Base-by-base conservation (phyloP, 352 stramenopile genomes). In the Phytophthora litchii region DNA sequence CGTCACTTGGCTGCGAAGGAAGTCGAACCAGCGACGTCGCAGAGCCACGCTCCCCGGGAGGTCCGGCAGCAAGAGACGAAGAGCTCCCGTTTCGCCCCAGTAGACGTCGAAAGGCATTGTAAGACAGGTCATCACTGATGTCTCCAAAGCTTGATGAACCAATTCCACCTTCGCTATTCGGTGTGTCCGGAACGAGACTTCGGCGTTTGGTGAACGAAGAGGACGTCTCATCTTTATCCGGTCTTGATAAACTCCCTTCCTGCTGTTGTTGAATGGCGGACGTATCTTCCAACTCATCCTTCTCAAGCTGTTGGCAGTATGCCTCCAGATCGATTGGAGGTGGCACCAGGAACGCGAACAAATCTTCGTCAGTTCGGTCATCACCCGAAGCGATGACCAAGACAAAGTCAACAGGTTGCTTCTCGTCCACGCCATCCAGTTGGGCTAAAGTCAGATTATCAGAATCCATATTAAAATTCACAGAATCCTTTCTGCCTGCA, bases 351-450 rank as follows among this genome's bases (percentile, higher is more conserved):
- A 89, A 78, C 0, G 79, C 63, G 53, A 95, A 95, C 44, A 95
- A 41, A 57, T 95, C 86, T 72, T 95, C 86, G 50, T 95, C 86
- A 1, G 80, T 92, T 11, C 84, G 79, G 23, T 92, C 83, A 43
- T 95, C 84, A 6, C 86, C 86, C 1, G 86, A 93, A 0, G 86
- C 83, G 34, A 93, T 92, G n/a, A 95, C 80, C 3, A 95, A 55
- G 17, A 95, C 68, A 57, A 92, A 95, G 52, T 95, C 86, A 13
- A 95, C 83, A 14, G 69, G 54, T 2, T 72, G 67, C 14, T 76
- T 69, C 3, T 64, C 67, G 21, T 80, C 48, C 9, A 23, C n/a
- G 19, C n/a, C 47, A 19, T 73, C 56, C 12, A 73, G 19, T 21
- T 68, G 60, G 23, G 32, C 32, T n/a, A 55, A 41, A n/a, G 40